Evolutionary conservation across 1,139 yeast genomes (phyloP).

Genomic region (Ashbya aceris): DNA sequence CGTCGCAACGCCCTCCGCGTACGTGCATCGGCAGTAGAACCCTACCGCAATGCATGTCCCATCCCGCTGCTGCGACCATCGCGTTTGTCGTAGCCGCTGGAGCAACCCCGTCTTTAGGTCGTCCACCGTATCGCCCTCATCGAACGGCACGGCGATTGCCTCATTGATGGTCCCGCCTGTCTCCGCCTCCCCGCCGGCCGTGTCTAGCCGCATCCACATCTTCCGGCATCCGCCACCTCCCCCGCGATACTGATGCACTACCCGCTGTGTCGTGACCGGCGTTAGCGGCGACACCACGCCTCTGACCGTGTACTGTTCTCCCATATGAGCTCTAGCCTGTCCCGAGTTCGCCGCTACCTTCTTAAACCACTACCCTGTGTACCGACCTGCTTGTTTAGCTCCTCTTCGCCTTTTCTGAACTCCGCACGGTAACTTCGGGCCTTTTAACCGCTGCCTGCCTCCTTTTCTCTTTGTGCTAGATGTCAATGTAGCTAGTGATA

Average conservation of each 20-base stretch:
- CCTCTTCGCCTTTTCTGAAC: no score
- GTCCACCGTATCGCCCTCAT: slow-evolving; percentile 24
- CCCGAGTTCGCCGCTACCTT: no score
- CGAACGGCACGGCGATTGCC: slow-evolving; percentile 20
- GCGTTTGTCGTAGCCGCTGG: slow-evolving; percentile 13
- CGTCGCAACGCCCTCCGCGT: not conserved
- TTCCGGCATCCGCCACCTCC: not conserved
- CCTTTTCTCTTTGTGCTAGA: no score
- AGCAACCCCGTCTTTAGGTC: slow-evolving; percentile 24
- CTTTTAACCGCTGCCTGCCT: no score
- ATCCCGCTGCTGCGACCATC: slow-evolving; percentile 23
- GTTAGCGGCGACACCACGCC: not conserved
- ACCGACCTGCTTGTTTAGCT: no score
- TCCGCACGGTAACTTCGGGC: no score
- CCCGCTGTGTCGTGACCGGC: not conserved
- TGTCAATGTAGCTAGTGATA: no score
- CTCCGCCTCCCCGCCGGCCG: no score
- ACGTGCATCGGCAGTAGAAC: slow-evolving; percentile 10
- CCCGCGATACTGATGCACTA: not conserved
- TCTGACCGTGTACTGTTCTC: not conserved
- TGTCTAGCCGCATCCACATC: slow-evolving; percentile 1
- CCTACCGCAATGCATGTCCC: slow-evolving; percentile 25
- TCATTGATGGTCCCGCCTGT: slow-evolving; percentile 12
- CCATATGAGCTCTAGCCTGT: not conserved
- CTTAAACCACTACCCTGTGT: no score